Base-by-base conservation (phyloP, 2,329 filamentous ascomycete genomes). In the Clonostachys solani region DNA sequence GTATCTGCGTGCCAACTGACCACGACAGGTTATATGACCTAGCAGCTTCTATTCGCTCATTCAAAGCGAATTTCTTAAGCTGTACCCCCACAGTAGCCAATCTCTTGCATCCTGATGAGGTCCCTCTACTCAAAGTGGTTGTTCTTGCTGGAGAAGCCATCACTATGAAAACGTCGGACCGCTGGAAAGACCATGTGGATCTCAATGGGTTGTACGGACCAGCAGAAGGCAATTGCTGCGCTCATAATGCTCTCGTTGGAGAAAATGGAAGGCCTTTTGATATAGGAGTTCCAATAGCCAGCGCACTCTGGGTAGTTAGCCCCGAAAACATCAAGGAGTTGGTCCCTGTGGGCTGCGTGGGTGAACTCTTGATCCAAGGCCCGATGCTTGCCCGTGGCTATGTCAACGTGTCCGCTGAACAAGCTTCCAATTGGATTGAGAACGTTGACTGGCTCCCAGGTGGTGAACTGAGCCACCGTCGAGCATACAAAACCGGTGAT, bases 301-400 rank as follows among this genome's bases (percentile, higher is more conserved):
- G 45, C 19, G 43, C 45, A n/a, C 17, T 41, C 45, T 50, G 53
- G 43, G 53, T 54, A 12, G 49, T 52, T 12, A 49, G 54, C 7
- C 44, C 48, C 3, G 35, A 38, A 15, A 47, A 51, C 6, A 36
- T 54, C 16, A 17, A 37, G 13, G 12, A 44, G 43, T 53, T 63
- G 6, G 43, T 53, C 2, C 58, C 61, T 1, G 44, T 62, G 10
- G 60, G 57, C 5, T 44, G 44, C 6, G 23, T 57, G 3, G 72
- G 71, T 16, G 72, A 75, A 53, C 63, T 75, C n/a, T 55, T 72
- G 10, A 60, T 77, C 36, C 70, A 71, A 50, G 74, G 74, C 2
- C 75, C 75, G 3, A 69, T 74, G 19, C 71, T 83, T 16, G 77
- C 75, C 17, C 66, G 73, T 23, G 77, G 77, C 23, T 83, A 83